Conservation (phyloP, 768 basidiomycete species). For the Tulasnella sp. region DNA sequence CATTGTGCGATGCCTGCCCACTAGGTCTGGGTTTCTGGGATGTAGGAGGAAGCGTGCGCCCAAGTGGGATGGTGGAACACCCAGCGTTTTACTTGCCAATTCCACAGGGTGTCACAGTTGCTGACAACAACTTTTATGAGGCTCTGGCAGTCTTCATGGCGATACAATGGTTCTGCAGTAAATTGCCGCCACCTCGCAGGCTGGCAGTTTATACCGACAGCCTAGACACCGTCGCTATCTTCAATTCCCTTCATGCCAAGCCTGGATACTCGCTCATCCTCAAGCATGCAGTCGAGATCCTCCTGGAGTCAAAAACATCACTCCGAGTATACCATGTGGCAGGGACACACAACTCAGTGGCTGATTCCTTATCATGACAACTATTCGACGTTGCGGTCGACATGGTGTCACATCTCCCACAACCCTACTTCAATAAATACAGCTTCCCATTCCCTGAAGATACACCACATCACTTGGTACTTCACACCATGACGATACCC, state of each 20-base stretch:
- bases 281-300: constrained; percentile 19
- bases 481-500: constrained; percentile 17
- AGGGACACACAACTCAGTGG: constrained; percentile 21
- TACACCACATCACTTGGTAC: constrained; percentile 1
- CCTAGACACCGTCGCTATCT: constrained; percentile 29
- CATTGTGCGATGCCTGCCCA: constrained; percentile 11
- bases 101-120: too few relatives aligned
- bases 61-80: too few relatives aligned
- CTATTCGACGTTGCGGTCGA: neutral
- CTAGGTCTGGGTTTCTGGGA: constrained; percentile 13
- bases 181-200: neutral
- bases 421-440: constrained; percentile 8
- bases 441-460: constrained; percentile 3
- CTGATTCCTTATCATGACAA: constrained; percentile 21
- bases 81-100: too few relatives aligned
- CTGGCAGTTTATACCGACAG: constrained; percentile 28
- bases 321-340: constrained; percentile 24
- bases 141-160: too few relatives aligned
- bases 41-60: neutral
- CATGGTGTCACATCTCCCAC: constrained; percentile 7
- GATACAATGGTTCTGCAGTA: too few relatives aligned
- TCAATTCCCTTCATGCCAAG: constrained; percentile 24
- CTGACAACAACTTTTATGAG: too few relatives aligned
- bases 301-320: constrained; percentile 17
- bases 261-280: constrained; percentile 26